Evolutionary conservation across 768 basidiomycete genomes (phyloP), one percentile per base, ranked within the genome.

Genomic region (Cystobasidium tubakii): DNA sequence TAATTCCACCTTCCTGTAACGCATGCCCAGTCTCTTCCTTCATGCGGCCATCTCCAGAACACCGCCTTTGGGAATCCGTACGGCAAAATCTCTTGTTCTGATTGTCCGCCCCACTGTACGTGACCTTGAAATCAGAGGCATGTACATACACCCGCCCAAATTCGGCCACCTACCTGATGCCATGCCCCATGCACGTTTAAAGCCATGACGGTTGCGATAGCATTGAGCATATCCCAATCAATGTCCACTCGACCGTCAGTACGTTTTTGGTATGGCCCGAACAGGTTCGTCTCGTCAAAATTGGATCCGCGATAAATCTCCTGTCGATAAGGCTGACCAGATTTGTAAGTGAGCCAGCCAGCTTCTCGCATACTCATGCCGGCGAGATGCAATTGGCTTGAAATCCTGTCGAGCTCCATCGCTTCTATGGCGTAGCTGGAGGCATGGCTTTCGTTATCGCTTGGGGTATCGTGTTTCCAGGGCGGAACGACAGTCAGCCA

Each of bases 41-140:
- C 46, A n/a, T 44, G 25, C 4, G 69, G 69, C 50, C 34, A 36
- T 31, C 54, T 71, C 69, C 69, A 71, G 23, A 71, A 57, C 7
- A 71, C 69, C 9, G 69, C 69, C 23, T 60, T 55, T n/a, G 50
- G 17, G 27, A 71, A 71, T n/a, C 69, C 69, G 25, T 71, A 71
- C 6, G 69, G 69, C 21, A 71, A 34, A n/a, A 39, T 60, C 10
- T 25, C 29, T 53, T 55, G 53, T 31, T 71, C 54, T 21, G 53
- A 53, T 36, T 53, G 15, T n/a, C 60, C 69, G n/a, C 50, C 69
- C 69, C 69, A 71, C 69, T 60, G 21, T 29, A 15, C 21, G 10
- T 9, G 53, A 7, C 53, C 7, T 23, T 7, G 7, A n/a, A n/a
- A 66, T 36, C 39, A 64, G 34, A 6, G n/a, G 39, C 23, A 7